Evolutionary conservation across 371 early-diverging fungal genomes (phyloP), one percentile per base, ranked within the genome.

Genomic region (Sporodiniella umbellata): DNA sequence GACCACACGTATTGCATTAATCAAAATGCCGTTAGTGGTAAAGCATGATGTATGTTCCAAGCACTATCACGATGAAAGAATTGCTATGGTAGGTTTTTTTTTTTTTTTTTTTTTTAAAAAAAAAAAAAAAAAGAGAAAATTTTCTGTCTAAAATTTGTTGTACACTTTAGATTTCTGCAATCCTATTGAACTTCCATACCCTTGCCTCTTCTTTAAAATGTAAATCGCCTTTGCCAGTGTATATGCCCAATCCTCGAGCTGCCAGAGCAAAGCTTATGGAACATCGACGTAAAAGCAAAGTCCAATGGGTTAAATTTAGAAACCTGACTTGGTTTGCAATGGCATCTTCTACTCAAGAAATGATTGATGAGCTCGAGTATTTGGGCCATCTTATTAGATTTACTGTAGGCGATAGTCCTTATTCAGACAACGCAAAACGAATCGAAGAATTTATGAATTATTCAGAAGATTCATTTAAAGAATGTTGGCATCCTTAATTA

Each of bases 321-420:
- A 72, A 70, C 45, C 40, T 75, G n/a, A 70, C 72, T 3, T 75
- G 76, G 76, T 75, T 75, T 64, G 72, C 76, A 12, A 68, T 72
- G 60, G 70, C 76, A 4, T 68, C 66, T 28, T 72, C 68, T 2
- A 59, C 68, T 0, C 76, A 81, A 40, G 84, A 83, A 60, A 78
- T 80, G 37, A 77, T 83, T 45, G 75, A 71, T n/a, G 81, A 83
- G 33, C 62, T 83, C 3, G 83, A 73, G 23, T 67, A 77, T 48
- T 33, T 77, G 7, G 54, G 53, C 8, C 43, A 58, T 12, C 55
- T 77, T 6, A 56, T 71, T n/a, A 54, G 60, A n/a, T 68, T 62
- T 25, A 63, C 72, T 45, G 68, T 72, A 8, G 77, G 77, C 14
- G 69, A 72, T 15, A 62, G 50, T 38, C 60, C 54, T 17, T 65